phyloP scores from a whole-genome alignment of 2,329 filamentous ascomycete species.

The Xylaria sp. region DNA sequence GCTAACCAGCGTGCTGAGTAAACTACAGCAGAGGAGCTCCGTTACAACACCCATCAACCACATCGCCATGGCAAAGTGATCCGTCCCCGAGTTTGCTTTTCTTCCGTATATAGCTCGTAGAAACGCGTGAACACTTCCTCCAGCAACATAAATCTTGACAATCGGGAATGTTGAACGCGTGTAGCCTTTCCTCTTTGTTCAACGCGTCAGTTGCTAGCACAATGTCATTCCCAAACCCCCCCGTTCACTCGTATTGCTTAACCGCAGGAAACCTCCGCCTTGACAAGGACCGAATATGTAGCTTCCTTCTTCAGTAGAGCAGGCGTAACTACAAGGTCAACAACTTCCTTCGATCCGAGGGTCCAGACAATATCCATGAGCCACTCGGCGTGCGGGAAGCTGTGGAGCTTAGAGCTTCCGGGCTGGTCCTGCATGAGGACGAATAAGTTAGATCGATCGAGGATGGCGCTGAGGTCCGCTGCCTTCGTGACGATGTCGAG shows the following conservation, averaged over 20 bases:
- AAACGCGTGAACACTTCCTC: too few species aligned
- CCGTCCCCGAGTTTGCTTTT: too few species aligned
- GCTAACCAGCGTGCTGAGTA: too few species aligned
- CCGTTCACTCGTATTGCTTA: background rate
- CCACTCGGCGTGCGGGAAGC: conserved; percentile 20
- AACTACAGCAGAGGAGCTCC: too few species aligned
- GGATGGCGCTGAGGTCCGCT: conserved; percentile 21
- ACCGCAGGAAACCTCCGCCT: conserved; percentile 30
- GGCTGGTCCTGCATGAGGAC: conserved; percentile 28
- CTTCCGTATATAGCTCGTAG: too few species aligned
- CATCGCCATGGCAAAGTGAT: too few species aligned
- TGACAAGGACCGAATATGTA: conserved; percentile 26
- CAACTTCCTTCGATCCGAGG: conserved; percentile 17
- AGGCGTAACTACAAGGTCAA: conserved; percentile 30
- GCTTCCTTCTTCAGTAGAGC: conserved; percentile 26
- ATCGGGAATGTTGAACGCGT: too few species aligned
- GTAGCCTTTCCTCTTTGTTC: too few species aligned
- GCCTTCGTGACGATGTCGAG: conserved; percentile 21
- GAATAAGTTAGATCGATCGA: conserved; percentile 21
- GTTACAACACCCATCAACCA: too few species aligned
- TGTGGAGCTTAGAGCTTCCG: conserved; percentile 22
- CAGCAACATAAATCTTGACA: too few species aligned
- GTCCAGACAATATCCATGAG: conserved; percentile 26
- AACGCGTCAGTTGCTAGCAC: too few species aligned
- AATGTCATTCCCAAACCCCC: background rate